Evolutionary conservation across 495 filamentous ascomycete genomes (phyloP), one percentile per base, ranked within the genome.

Genomic region (Trichoderma erinaceum): DNA sequence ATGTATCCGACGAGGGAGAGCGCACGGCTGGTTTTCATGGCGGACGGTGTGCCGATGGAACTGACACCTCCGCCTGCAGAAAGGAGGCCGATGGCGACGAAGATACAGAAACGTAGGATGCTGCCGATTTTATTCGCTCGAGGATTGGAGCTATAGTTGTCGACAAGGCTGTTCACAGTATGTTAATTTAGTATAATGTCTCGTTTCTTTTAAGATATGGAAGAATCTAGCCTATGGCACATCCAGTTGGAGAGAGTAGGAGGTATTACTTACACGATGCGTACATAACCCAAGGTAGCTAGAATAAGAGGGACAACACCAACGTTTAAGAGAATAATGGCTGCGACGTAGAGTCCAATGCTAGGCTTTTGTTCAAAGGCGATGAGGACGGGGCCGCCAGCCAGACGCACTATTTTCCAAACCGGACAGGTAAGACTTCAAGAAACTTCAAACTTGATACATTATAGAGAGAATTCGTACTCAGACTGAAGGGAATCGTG

Each of bases 261-360:
- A 7, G 46, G 15, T 29, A 4, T 4, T 18, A n/a, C 67, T 68
- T 63, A 68, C 67, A 68, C 41, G 56, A 68, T 38, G 27, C 56
- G 52, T 12, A 68, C 56, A 35, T 43, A 44, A 52, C 67, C 67
- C 41, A 68, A 18, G 4, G 67, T 68, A 29, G 67, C 50, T 6
- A 68, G 13, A 16, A 68, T 68, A 27, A 68, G 48, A 35, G 67
- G 67, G 0, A 68, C 63, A 8, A 64, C 48, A n/a, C 67, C 67
- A 4, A 68, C 56, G 27, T 63, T 68, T 16, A 68, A 41, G 21
- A 68, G 63, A 16, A 61, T 29, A 7, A 38, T 18, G 29, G 67
- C 50, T 21, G 67, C 67, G 25, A 18, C 23, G 56, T 29, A 61
- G 25, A 61, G 56, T 23, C 56, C 56, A 3, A 61, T 61, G 56